These are phyloP conservation scores for Kodamaea alishanica DNA, from an alignment of 1,139 yeast genomes.

Conservation along the genomic window DNA sequence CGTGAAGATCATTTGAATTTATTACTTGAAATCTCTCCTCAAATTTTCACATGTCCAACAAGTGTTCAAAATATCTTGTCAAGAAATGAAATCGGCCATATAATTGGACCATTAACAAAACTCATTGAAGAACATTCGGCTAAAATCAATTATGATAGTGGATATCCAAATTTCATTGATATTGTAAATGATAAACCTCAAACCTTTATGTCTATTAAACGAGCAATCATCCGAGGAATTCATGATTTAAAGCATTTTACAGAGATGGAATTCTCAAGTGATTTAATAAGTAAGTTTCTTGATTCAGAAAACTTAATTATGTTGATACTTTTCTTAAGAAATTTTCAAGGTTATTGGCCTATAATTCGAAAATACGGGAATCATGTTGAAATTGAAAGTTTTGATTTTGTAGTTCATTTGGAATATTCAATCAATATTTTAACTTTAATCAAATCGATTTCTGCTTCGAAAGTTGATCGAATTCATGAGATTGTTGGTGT, in stretches of 20 bases:
- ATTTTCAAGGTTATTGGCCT: slow-evolving; percentile 57
- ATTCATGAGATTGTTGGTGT: slow-evolving; percentile 18
- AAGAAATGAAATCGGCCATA: slow-evolving; percentile 32
- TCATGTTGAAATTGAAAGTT: slow-evolving; percentile 59
- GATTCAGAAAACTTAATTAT: slow-evolving; percentile 32
- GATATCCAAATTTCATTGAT: slow-evolving; percentile 30
- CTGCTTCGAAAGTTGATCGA: slow-evolving; percentile 26
- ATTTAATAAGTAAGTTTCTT: slow-evolving; percentile 22
- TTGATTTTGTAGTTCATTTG: slow-evolving; percentile 46
- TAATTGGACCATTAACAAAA: slow-evolving; percentile 48
- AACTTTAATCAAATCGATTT: slow-evolving; percentile 42
- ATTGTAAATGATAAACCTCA: slow-evolving; percentile 18
- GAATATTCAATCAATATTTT: slow-evolving; percentile 48
- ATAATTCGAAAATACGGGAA: slow-evolving; percentile 60
- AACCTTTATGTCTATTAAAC: slow-evolving; percentile 23
- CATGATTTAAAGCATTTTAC: slow-evolving; percentile 44
- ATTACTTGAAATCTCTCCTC: slow-evolving; percentile 53
- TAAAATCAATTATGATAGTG: slow-evolving; percentile 23
- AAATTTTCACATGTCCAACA: slow-evolving; percentile 63
- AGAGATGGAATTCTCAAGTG: slow-evolving; percentile 26
- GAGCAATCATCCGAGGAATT: slow-evolving; percentile 34
- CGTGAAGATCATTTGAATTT: slow-evolving; percentile 63
- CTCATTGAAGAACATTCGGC: slow-evolving; percentile 41
- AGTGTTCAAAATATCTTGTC: slow-evolving; percentile 44
- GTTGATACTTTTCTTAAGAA: slow-evolving; percentile 40